Conservation (phyloP, 257 asterid species). For the Knoxia roxburghii region DNA sequence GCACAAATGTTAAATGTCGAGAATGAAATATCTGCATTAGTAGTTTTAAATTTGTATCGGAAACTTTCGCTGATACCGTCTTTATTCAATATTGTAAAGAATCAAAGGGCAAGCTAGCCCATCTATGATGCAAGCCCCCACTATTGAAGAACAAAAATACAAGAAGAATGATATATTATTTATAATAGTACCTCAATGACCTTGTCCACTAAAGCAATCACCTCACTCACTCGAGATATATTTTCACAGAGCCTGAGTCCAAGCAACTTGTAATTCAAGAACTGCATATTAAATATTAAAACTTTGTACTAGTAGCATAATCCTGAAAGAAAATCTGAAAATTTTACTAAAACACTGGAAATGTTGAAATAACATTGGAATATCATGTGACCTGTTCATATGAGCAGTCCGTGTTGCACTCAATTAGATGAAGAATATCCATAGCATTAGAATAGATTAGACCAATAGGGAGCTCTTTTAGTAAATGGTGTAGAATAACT, state of each 20-base stretch:
- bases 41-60: background rate
- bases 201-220: slow-evolving; percentile 48
- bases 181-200: slow-evolving; percentile 54
- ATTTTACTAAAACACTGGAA: slow-evolving; percentile 23
- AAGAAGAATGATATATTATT: slow-evolving; percentile 8
- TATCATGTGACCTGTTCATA: slow-evolving; percentile 57
- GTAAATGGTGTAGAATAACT: slow-evolving; percentile 59
- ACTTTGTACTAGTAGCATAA: slow-evolving; percentile 23
- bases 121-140: background rate
- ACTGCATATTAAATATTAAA: slow-evolving; percentile 54
- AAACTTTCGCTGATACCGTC: background rate
- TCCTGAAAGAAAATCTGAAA: slow-evolving; percentile 12
- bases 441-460: slow-evolving; percentile 49
- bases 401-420: slow-evolving; percentile 47
- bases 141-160: background rate
- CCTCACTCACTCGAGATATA: slow-evolving; percentile 46
- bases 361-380: slow-evolving; percentile 10
- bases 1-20: background rate
- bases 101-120: background rate
- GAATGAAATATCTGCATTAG: background rate
- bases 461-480: slow-evolving; percentile 69
- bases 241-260: slow-evolving; percentile 82
- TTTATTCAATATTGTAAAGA: no score
- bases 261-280: slow-evolving; percentile 75
- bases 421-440: slow-evolving; percentile 64